Percentiles rank a stretch among this genome's conserved stretches.
phyloP scores from a whole-genome alignment of 2,329 filamentous ascomycete species.

The Colletotrichum limetticola region DNA sequence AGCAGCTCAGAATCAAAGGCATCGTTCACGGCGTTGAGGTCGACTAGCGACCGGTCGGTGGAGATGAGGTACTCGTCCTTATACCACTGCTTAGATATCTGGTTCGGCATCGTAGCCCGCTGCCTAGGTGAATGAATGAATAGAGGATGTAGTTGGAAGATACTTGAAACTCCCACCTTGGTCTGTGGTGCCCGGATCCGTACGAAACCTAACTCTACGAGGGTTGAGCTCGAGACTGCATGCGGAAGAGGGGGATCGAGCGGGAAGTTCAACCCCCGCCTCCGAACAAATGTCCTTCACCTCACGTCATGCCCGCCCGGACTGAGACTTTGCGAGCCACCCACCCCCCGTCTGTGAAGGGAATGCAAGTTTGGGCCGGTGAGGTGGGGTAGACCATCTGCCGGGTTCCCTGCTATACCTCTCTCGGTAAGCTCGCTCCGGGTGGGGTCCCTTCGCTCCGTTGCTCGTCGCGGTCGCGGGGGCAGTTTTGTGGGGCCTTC shows the following conservation, averaged over 20 bases:
- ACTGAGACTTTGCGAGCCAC: background rate
- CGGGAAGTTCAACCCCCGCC: background rate
- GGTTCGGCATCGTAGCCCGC: constrained; percentile 21
- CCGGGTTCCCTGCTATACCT: background rate
- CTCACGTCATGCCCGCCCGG: constrained; percentile 1
- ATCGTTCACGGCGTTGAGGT: constrained; percentile 63
- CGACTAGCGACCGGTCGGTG: constrained; percentile 66
- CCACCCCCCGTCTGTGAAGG: background rate
- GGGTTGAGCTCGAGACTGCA: background rate
- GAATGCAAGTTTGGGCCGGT: background rate
- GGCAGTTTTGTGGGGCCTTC: background rate
- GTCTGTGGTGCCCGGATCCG: background rate
- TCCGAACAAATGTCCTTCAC: background rate
- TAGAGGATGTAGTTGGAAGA: constrained; percentile 13
- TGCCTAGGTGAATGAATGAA: background rate
- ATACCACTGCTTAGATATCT: constrained; percentile 55
- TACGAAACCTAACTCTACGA: background rate
- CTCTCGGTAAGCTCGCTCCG: background rate
- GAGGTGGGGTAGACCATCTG: background rate
- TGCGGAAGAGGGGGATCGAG: constrained; percentile 8
- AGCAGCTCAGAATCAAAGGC: constrained; percentile 67
- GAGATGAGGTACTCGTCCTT: constrained; percentile 68
- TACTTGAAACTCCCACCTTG: constrained; percentile 9
- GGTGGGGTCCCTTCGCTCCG: background rate
- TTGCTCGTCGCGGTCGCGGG: background rate